Percentiles rank a stretch among this genome's conserved stretches.
Conservation (phyloP, 257 asterid genomes). For the Solanum chilense region DNA sequence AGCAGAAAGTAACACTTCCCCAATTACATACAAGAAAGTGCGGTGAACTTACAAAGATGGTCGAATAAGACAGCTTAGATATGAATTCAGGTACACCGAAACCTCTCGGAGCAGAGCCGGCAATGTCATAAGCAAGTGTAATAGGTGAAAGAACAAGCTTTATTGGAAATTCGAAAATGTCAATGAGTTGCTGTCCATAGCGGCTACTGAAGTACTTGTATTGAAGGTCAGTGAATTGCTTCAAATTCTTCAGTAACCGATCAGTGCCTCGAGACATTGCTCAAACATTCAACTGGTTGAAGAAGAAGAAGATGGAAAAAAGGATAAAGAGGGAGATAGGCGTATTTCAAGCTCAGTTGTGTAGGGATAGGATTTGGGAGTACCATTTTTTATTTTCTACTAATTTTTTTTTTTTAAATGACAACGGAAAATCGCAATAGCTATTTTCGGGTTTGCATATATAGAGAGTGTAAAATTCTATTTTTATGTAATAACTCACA, state of each 20-base stretch:
- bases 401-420: too few species aligned
- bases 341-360: neutral
- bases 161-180: conserved; percentile 66
- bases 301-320: neutral
- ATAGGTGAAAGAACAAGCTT: conserved; percentile 71
- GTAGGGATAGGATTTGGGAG: neutral
- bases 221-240: conserved; percentile 37
- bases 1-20: neutral
- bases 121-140: conserved; percentile 78
- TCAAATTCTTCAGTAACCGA: conserved; percentile 24
- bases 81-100: conserved; percentile 87
- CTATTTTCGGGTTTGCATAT: too few species aligned
- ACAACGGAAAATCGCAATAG: too few species aligned
- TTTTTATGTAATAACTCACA: too few species aligned
- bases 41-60: conserved; percentile 54
- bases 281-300: neutral
- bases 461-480: too few species aligned
- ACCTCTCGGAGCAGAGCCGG: conserved; percentile 99
- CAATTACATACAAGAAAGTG: neutral
- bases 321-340: neutral
- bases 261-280: conserved; percentile 45
- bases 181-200: conserved; percentile 59
- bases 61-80: conserved; percentile 78
- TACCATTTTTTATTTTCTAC: too few species aligned
- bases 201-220: conserved; percentile 43